Percentiles rank a stretch among this genome's conserved stretches.
phyloP scores from a whole-genome alignment of 345 rosid species.

The Hibiscus tridactylites region DNA sequence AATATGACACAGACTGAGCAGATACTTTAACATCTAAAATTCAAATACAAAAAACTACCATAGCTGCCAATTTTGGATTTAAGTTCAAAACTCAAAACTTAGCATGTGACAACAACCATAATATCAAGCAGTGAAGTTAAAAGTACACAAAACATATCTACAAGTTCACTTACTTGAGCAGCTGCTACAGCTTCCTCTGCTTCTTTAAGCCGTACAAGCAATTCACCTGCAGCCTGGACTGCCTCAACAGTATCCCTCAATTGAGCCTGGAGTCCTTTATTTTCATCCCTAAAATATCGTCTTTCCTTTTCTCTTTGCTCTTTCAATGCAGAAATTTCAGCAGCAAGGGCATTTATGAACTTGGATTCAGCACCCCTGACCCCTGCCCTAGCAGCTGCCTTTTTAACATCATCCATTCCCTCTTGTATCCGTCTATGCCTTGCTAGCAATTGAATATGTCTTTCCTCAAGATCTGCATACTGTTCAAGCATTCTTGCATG shows the following conservation, averaged over 20 bases:
- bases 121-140: neutral
- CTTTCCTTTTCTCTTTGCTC: conserved; percentile 84
- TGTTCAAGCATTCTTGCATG: conserved; percentile 96
- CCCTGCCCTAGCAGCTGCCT: conserved; percentile 87
- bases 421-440: conserved; percentile 84
- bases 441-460: conserved; percentile 65
- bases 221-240: conserved; percentile 91
- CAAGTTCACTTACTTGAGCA: conserved; percentile 46
- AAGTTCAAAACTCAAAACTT: neutral
- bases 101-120: neutral
- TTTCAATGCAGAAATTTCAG: conserved; percentile 79
- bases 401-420: conserved; percentile 89
- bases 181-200: conserved; percentile 70
- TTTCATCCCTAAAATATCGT: conserved; percentile 74
- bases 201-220: conserved; percentile 58
- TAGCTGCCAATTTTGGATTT: neutral
- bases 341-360: conserved; percentile 88
- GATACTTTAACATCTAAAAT: neutral
- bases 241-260: conserved; percentile 82
- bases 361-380: conserved; percentile 94
- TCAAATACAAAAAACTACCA: neutral
- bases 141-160: neutral
- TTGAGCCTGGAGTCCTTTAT: conserved; percentile 75
- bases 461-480: conserved; percentile 91
- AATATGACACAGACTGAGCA: neutral